A percentile compares a stretch with the other conserved stretches of the same genome.
Evolutionary conservation across 176 grass and related monocot species (phyloP).

Genomic region (Hordeum marinum): DNA sequence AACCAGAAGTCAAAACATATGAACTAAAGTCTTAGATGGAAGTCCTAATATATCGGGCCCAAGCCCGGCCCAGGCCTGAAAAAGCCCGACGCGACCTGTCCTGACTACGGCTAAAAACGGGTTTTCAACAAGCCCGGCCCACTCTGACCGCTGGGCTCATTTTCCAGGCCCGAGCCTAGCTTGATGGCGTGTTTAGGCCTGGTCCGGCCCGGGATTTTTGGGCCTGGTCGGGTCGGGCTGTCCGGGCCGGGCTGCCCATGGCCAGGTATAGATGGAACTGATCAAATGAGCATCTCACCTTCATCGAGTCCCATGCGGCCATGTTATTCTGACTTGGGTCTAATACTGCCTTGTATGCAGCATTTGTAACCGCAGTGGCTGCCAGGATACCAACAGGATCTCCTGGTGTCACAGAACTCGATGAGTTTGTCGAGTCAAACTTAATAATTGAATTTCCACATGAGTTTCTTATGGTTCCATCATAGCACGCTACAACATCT

Average conservation of each 20-base stretch:
- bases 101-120: too few species aligned
- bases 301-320: slow-evolving; percentile 51
- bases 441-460: slow-evolving; percentile 42
- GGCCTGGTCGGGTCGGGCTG: too few species aligned
- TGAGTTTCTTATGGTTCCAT: slow-evolving; percentile 48
- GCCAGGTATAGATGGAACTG: slow-evolving; percentile 2
- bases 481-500: slow-evolving; percentile 60
- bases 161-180: too few species aligned
- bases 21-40: slow-evolving; percentile 3
- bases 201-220: too few species aligned
- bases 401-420: slow-evolving; percentile 34
- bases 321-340: slow-evolving; percentile 53
- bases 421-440: slow-evolving; percentile 8
- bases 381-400: slow-evolving; percentile 66
- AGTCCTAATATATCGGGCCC: too few species aligned
- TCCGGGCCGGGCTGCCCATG: too few species aligned
- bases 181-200: too few species aligned
- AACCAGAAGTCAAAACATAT: slow-evolving; percentile 16
- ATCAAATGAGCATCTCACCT: slow-evolving; percentile 30
- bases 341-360: slow-evolving; percentile 61
- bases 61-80: too few species aligned
- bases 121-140: too few species aligned
- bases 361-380: slow-evolving; percentile 58
- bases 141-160: too few species aligned
- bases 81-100: too few species aligned